A percentile compares a stretch with the other conserved stretches of the same genome.
Evolutionary conservation across 495 filamentous ascomycete genomes (phyloP).

Genomic region (Hyaloscypha finlandica): DNA sequence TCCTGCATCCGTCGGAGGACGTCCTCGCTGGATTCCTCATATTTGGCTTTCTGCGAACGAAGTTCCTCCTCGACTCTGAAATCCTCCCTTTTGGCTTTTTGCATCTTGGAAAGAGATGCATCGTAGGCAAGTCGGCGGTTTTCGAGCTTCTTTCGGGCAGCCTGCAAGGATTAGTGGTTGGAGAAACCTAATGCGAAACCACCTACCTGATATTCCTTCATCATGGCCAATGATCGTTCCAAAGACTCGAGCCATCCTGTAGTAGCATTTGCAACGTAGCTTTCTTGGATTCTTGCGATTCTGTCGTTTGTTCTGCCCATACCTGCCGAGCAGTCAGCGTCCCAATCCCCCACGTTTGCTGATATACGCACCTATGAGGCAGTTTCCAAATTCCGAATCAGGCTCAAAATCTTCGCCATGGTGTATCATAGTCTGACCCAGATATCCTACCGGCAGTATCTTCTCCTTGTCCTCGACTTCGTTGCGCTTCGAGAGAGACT

Average conservation of each 20-base stretch:
- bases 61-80: slow-evolving; percentile 93
- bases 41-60: slow-evolving; percentile 89
- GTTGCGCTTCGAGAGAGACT: slow-evolving; percentile 83
- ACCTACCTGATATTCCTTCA: slow-evolving; percentile 94
- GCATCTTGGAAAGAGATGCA: slow-evolving; percentile 85
- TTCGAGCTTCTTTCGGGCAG: slow-evolving; percentile 93
- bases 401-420: slow-evolving; percentile 94
- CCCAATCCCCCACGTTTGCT: not conserved
- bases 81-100: slow-evolving; percentile 92
- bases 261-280: slow-evolving; percentile 78
- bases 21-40: slow-evolving; percentile 94
- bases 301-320: slow-evolving; percentile 87
- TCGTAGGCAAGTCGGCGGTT: slow-evolving; percentile 89
- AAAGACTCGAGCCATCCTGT: slow-evolving; percentile 89
- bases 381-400: slow-evolving; percentile 91
- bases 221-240: slow-evolving; percentile 86
- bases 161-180: slow-evolving; percentile 43
- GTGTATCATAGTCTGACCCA: slow-evolving; percentile 84
- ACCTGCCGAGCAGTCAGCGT: slow-evolving; percentile 44
- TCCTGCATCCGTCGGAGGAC: slow-evolving; percentile 94
- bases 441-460: slow-evolving; percentile 72
- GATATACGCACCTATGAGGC: slow-evolving; percentile 68
- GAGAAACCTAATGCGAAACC: slow-evolving; percentile 2
- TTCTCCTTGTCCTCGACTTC: slow-evolving; percentile 81
- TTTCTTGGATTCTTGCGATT: slow-evolving; percentile 83